These are phyloP conservation scores for Penicillium mononematosum DNA, from an alignment of 495 filamentous ascomycete species.

Conservation along the genomic window DNA sequence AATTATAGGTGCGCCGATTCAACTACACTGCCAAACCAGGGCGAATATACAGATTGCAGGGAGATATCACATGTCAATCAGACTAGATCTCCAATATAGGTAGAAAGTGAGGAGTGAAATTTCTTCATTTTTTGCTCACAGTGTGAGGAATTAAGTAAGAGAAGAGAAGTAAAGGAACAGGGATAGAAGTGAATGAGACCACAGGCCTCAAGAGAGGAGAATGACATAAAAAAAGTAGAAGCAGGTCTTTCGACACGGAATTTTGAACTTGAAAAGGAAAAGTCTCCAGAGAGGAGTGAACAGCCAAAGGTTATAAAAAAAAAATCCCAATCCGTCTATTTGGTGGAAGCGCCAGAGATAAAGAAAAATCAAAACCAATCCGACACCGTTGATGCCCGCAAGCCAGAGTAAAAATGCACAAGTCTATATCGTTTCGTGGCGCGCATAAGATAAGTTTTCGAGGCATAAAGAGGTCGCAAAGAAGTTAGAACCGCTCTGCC, in stretches of 20 bases:
- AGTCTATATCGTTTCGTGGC: slow-evolving; percentile 49
- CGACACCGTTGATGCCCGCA: slow-evolving; percentile 38
- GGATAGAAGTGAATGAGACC: slow-evolving; percentile 21
- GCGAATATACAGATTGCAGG: slow-evolving; percentile 3
- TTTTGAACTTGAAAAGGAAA: slow-evolving; percentile 19
- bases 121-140: slow-evolving; percentile 23
- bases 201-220: slow-evolving; percentile 30
- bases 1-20: background rate
- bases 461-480: slow-evolving; percentile 17
- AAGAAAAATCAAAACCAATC: slow-evolving; percentile 25
- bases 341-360: slow-evolving; percentile 34
- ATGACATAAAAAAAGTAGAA: slow-evolving; percentile 23
- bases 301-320: slow-evolving; percentile 20
- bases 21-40: background rate
- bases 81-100: background rate
- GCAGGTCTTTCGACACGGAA: slow-evolving; percentile 19
- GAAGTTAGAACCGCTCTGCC: slow-evolving; percentile 39
- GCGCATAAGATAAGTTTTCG: slow-evolving; percentile 33
- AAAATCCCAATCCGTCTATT: slow-evolving; percentile 39
- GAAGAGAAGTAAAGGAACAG: slow-evolving; percentile 16
- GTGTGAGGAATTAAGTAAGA: slow-evolving; percentile 25
- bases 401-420: slow-evolving; percentile 42
- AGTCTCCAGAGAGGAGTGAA: slow-evolving; percentile 2
- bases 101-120: background rate
- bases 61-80: slow-evolving; percentile 6